phyloP scores from a whole-genome alignment of 805 yeast species.

The Spathaspora hagerdaliae region DNA sequence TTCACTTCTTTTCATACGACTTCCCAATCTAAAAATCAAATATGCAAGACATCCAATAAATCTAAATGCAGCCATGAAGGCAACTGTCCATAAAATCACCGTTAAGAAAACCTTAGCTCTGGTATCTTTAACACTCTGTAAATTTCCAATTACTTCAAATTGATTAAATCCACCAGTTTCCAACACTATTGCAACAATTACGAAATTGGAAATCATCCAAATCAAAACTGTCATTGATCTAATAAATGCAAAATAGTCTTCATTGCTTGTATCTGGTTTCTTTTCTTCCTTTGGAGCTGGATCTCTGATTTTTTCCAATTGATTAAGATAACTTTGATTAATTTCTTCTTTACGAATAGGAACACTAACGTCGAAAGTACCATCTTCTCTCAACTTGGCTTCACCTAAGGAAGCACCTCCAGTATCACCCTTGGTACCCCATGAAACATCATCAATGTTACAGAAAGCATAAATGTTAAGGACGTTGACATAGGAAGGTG shows the following conservation, averaged over 20 bases:
- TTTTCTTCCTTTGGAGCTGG: slow-evolving; percentile 34
- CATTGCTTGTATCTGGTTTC: slow-evolving; percentile 27
- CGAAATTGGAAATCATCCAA: slow-evolving; percentile 43
- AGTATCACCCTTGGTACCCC: slow-evolving; percentile 74
- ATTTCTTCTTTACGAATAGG: slow-evolving; percentile 47
- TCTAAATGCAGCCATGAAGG: slow-evolving; percentile 55
- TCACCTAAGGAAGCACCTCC: slow-evolving; percentile 55
- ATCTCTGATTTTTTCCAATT: slow-evolving; percentile 48
- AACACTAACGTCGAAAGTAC: slow-evolving; percentile 53
- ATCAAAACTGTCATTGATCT: slow-evolving; percentile 44
- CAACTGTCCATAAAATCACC: slow-evolving; percentile 59
- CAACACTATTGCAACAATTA: slow-evolving; percentile 38
- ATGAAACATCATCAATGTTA: slow-evolving; percentile 67
- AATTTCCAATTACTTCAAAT: slow-evolving; percentile 23
- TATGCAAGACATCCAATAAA: slow-evolving; percentile 51
- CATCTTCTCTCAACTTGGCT: slow-evolving; percentile 50
- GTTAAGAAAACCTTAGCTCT: slow-evolving; percentile 43
- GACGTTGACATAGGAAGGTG: slow-evolving; percentile 52
- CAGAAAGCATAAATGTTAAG: slow-evolving; percentile 66
- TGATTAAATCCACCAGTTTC: slow-evolving; percentile 44
- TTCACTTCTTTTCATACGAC: slow-evolving; percentile 10
- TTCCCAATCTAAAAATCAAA: slow-evolving; percentile 34
- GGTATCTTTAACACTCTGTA: slow-evolving; percentile 24
- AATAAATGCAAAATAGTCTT: slow-evolving; percentile 43
- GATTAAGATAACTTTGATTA: slow-evolving; percentile 49